Percentiles rank a stretch among this genome's conserved stretches.
Conservation (phyloP, 2,329 filamentous ascomycete genomes). For the Aspergillus sp. region DNA sequence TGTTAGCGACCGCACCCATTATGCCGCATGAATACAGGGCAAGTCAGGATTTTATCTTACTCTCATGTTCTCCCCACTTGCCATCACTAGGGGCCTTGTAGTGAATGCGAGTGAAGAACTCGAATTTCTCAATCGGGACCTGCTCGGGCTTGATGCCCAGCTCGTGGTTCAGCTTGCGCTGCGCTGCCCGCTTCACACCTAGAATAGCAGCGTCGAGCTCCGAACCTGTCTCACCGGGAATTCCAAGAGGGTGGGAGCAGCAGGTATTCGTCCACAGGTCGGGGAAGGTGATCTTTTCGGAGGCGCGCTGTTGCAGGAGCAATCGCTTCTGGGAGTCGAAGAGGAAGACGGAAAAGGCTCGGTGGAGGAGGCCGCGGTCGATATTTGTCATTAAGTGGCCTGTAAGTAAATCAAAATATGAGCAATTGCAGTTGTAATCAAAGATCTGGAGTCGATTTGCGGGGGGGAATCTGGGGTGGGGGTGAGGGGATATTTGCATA, state of each 20-base stretch:
- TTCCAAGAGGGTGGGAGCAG: constrained; percentile 93
- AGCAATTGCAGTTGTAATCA: background rate
- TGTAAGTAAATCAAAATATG: constrained; percentile 36
- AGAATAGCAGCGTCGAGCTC: constrained; percentile 75
- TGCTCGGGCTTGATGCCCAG: constrained; percentile 86
- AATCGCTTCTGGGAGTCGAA: constrained; percentile 93
- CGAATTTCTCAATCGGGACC: constrained; percentile 87
- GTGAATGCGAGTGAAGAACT: constrained; percentile 94
- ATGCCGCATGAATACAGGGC: background rate
- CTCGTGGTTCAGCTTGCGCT: constrained; percentile 92
- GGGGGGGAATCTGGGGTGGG: background rate
- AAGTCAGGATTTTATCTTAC: constrained; percentile 54
- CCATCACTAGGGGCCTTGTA: constrained; percentile 97
- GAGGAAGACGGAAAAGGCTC: constrained; percentile 96
- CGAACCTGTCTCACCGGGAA: constrained; percentile 85
- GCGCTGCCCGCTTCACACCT: constrained; percentile 87
- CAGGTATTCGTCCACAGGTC: constrained; percentile 99
- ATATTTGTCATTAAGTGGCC: constrained; percentile 99
- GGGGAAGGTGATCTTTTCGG: constrained; percentile 98
- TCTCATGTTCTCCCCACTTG: constrained; percentile 98
- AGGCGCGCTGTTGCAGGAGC: constrained; percentile 89
- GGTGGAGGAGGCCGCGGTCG: constrained; percentile 89
- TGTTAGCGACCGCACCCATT: background rate
- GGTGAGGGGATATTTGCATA: constrained; percentile 63
- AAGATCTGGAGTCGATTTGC: background rate